Conservation (phyloP, 1,284 basidiomycete species). For the Exobasidium rhododendri region DNA sequence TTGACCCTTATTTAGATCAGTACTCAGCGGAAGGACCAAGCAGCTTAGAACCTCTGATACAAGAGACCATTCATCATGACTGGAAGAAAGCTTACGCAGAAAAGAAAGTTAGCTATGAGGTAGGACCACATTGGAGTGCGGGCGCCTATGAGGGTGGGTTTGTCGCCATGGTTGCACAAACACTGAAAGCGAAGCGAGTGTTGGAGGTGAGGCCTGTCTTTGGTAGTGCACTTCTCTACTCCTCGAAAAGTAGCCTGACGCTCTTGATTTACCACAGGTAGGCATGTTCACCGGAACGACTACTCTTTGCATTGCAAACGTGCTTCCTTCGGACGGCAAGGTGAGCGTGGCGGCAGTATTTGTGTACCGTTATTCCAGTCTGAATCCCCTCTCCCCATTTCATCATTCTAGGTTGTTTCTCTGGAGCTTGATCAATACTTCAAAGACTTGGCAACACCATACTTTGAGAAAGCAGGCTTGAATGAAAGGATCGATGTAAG, state of each 20-base stretch:
- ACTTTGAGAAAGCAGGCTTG: conserved; percentile 43
- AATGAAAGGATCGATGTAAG: conserved; percentile 43
- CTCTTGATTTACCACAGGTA: conserved; percentile 7
- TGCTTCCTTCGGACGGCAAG: conserved; percentile 28
- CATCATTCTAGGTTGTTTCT: conserved; percentile 37
- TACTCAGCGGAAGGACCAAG: conserved; percentile 25
- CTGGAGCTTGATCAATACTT: conserved; percentile 54
- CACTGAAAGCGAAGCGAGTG: conserved; percentile 29
- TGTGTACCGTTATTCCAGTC: too few relatives aligned
- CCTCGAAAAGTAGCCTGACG: neutral
- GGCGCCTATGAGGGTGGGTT: conserved; percentile 40
- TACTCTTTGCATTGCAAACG: conserved; percentile 35
- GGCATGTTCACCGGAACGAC: conserved; percentile 48
- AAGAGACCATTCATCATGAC: conserved; percentile 36
- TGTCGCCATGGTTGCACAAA: conserved; percentile 31
- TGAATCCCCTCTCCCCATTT: too few relatives aligned
- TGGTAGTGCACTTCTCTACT: too few relatives aligned
- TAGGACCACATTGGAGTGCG: conserved; percentile 29
- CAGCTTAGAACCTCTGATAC: conserved; percentile 22
- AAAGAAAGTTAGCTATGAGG: conserved; percentile 25
- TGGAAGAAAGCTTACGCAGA: conserved; percentile 27
- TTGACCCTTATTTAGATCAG: conserved; percentile 36
- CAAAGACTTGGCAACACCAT: conserved; percentile 39
- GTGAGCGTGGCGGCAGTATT: too few relatives aligned
- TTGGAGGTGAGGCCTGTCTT: conserved; percentile 29